phyloP scores from a whole-genome alignment of 2,329 filamentous ascomycete genomes.

The Pseudofabraea citricarpa region DNA sequence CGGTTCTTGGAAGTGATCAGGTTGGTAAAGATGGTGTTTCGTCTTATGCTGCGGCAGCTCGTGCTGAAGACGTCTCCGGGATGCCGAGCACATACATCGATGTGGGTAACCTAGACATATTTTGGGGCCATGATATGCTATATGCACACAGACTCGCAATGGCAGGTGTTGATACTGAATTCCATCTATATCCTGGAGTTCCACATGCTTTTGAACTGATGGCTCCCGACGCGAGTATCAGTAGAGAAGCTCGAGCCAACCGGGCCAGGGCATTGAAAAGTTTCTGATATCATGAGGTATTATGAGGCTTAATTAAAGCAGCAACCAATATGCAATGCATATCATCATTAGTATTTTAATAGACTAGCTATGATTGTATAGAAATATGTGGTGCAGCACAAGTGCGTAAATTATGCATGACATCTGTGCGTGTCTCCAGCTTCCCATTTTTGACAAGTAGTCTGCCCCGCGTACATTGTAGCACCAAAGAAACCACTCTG shows the following conservation, averaged over 20 bases:
- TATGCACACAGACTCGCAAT: constrained; percentile 4
- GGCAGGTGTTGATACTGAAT: constrained; percentile 4
- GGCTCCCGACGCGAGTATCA: background rate
- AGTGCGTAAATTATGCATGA: no score
- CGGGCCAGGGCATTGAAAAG: background rate
- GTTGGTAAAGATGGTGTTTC: background rate
- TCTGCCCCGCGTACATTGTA: no score
- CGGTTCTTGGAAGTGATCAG: background rate
- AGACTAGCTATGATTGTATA: no score
- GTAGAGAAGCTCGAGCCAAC: background rate
- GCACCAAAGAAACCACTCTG: no score
- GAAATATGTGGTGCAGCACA: no score
- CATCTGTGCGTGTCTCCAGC: no score
- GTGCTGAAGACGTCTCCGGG: constrained; percentile 2
- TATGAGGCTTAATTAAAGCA: no score
- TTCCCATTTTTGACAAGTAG: no score
- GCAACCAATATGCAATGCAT: no score
- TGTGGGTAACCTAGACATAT: constrained; percentile 7
- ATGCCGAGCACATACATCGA: constrained; percentile 8
- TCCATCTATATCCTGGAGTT: constrained; percentile 8
- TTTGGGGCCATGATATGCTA: constrained; percentile 6
- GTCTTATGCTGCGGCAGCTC: constrained; percentile 1
- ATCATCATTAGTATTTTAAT: no score
- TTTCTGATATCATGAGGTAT: no score
- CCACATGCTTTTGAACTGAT: constrained; percentile 9